These are phyloP conservation scores for Kurtzmaniella quercitrusa DNA, from an alignment of 1,139 yeast species.

Conservation along the genomic window DNA sequence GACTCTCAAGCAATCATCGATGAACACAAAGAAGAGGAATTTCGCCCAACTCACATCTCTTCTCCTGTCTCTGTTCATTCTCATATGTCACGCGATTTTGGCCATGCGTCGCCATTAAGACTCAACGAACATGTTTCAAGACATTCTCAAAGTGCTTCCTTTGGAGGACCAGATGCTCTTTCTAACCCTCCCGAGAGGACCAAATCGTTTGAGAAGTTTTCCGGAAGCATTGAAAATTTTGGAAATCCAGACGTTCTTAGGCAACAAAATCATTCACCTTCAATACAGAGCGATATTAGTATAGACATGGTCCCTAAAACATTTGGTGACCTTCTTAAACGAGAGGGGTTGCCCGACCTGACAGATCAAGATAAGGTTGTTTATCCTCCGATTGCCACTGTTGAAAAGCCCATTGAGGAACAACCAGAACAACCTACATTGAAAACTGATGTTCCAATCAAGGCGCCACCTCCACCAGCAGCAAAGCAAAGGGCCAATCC, in stretches of 20 bases:
- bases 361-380: not conserved
- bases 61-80: not conserved
- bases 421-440: not conserved
- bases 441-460: not conserved
- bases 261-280: slow-evolving; percentile 22
- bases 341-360: not conserved
- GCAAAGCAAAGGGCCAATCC: slow-evolving; percentile 24
- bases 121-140: not conserved
- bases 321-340: slow-evolving; percentile 5
- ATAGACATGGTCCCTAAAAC: slow-evolving; percentile 21
- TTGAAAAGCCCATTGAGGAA: too few relatives aligned
- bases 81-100: not conserved
- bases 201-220: slow-evolving; percentile 18
- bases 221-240: slow-evolving; percentile 23
- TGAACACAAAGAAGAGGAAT: not conserved
- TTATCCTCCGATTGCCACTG: not conserved
- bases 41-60: not conserved
- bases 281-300: slow-evolving; percentile 31
- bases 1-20: not conserved
- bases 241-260: slow-evolving; percentile 14
- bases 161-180: not conserved
- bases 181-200: not conserved
- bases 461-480: slow-evolving; percentile 5
- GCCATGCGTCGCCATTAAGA: not conserved
- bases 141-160: not conserved